These are phyloP conservation scores for Goffeauzyma gilvescens DNA, from an alignment of 768 basidiomycete species.

Conservation along the genomic window DNA sequence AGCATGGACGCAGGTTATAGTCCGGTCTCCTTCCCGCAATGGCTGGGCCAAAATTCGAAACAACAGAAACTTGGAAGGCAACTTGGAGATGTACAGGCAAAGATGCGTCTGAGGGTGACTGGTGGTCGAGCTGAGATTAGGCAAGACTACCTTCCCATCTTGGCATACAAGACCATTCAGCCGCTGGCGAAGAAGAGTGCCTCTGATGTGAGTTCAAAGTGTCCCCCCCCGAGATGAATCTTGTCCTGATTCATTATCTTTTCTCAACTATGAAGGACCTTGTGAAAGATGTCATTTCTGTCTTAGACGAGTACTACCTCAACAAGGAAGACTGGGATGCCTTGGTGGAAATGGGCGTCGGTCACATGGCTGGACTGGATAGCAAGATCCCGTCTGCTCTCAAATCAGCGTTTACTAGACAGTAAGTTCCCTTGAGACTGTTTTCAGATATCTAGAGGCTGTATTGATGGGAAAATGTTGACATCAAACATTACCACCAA, in stretches of 20 bases:
- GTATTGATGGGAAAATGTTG: no score
- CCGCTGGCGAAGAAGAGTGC: conserved; percentile 54
- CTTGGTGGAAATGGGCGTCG: conserved; percentile 80
- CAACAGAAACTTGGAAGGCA: conserved; percentile 60
- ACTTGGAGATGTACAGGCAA: conserved; percentile 74
- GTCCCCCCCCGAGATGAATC: not conserved
- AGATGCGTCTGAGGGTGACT: conserved; percentile 85
- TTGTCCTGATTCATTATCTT: not conserved
- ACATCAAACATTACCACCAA: no score
- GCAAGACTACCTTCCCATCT: conserved; percentile 73
- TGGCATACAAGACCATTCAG: conserved; percentile 59
- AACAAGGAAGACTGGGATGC: conserved; percentile 95
- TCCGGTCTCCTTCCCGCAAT: conserved; percentile 67
- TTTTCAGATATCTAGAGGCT: no score
- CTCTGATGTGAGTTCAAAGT: conserved; percentile 39
- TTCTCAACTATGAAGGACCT: conserved; percentile 40
- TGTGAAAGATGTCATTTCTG: conserved; percentile 60
- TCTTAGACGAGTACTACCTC: conserved; percentile 87
- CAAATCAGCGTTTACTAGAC: conserved; percentile 68
- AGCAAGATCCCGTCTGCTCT: conserved; percentile 68
- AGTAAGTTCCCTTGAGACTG: conserved; percentile 44
- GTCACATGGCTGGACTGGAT: conserved; percentile 53
- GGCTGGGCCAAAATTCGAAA: conserved; percentile 96
- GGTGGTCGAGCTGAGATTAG: conserved; percentile 78
- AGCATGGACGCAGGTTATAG: conserved; percentile 44